These are phyloP conservation scores for Paxillus ammoniavirescens DNA, from an alignment of 768 basidiomycete species.

Conservation along the genomic window DNA sequence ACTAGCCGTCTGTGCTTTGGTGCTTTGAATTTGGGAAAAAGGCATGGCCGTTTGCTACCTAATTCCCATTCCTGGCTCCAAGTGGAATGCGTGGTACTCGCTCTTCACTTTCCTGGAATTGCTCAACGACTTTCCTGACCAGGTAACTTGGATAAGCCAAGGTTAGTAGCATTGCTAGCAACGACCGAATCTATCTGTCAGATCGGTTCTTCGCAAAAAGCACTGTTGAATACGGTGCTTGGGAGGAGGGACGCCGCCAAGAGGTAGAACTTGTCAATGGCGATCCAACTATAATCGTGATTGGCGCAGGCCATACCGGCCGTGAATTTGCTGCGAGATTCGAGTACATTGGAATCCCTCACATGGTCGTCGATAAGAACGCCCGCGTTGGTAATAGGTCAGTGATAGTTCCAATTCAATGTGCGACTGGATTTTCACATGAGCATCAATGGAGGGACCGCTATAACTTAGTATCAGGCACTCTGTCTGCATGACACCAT, in stretches of 20 bases:
- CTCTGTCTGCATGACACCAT: conserved; percentile 54
- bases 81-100: conserved; percentile 53
- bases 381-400: conserved; percentile 48
- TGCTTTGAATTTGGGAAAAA: conserved; percentile 50
- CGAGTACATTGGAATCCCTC: conserved; percentile 53
- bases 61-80: conserved; percentile 37
- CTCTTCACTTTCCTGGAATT: conserved; percentile 57
- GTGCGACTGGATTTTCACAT: not conserved
- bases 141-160: conserved; percentile 17
- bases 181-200: conserved; percentile 1
- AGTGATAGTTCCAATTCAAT: not conserved
- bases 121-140: conserved; percentile 55
- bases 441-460: conserved; percentile 49
- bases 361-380: conserved; percentile 58
- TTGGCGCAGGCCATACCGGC: conserved; percentile 69
- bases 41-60: conserved; percentile 17
- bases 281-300: conserved; percentile 57
- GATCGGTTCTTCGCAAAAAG: conserved; percentile 41
- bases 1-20: conserved; percentile 33
- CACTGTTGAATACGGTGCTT: conserved; percentile 51
- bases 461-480: conserved; percentile 39
- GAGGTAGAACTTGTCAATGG: conserved; percentile 45
- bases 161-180: not conserved
- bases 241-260: conserved; percentile 45
- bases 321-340: conserved; percentile 65